Percentiles rank a stretch among this genome's conserved stretches.
Conservation (phyloP, 1,284 basidiomycete species). For the Neotropicomus parvogracilis region DNA sequence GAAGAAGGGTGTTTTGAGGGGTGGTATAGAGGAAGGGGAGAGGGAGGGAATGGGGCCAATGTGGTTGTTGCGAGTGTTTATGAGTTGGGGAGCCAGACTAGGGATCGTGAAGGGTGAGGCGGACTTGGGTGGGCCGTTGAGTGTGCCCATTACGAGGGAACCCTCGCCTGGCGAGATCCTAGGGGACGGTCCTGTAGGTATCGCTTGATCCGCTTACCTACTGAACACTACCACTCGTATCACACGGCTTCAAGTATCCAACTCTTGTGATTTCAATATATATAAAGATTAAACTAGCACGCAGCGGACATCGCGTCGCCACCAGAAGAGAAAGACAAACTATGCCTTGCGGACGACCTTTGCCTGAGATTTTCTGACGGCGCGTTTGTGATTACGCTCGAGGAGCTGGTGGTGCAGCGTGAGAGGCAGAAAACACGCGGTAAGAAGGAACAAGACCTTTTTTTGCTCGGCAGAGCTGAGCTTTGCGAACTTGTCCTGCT, state of each 20-base stretch:
- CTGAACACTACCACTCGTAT: constrained; percentile 7
- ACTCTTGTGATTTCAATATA: constrained; percentile 16
- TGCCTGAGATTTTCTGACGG: constrained; percentile 63
- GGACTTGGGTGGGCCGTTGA: constrained; percentile 16
- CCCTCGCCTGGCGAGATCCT: constrained; percentile 20
- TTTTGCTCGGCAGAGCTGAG: constrained; percentile 80
- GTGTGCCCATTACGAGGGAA: constrained; percentile 24
- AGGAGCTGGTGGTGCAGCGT: constrained; percentile 43
- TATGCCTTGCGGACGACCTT: constrained; percentile 44
- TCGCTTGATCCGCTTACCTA: constrained; percentile 5
- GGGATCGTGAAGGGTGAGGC: constrained; percentile 32
- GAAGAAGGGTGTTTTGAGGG: constrained; percentile 16
- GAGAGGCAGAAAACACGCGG: neutral
- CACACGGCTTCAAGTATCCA: constrained; percentile 14
- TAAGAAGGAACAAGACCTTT: constrained; percentile 48
- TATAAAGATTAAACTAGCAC: constrained; percentile 1
- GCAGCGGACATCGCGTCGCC: constrained; percentile 3
- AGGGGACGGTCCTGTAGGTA: constrained; percentile 4
- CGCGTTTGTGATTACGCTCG: constrained; percentile 73
- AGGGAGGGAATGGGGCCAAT: constrained; percentile 61
- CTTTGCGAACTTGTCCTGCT: constrained; percentile 67
- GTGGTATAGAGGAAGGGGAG: constrained; percentile 46
- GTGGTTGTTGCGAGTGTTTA: constrained; percentile 72
- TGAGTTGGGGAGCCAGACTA: constrained; percentile 58
- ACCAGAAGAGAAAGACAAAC: neutral